Percentiles rank a stretch among this genome's conserved stretches.
phyloP scores from a whole-genome alignment of 805 yeast genomes.

The Saccharomycopsis guyanensis region DNA sequence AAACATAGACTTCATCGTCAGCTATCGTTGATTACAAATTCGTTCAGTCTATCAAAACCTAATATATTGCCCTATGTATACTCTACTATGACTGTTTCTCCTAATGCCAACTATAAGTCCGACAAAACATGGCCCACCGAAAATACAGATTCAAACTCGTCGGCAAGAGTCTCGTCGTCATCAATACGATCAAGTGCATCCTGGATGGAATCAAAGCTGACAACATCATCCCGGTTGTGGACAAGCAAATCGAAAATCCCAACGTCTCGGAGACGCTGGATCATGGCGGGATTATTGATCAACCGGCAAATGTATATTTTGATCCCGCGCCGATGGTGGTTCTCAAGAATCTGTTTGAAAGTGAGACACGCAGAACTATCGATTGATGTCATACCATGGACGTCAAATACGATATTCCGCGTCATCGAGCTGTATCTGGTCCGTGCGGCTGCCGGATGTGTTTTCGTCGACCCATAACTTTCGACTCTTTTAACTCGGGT shows the following conservation, averaged over 20 bases:
- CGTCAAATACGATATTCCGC: constrained; percentile 59
- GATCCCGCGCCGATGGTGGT: constrained; percentile 48
- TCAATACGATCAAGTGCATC: constrained; percentile 38
- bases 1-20: too few species aligned
- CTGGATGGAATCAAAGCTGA: constrained; percentile 42
- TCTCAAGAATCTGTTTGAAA: constrained; percentile 48
- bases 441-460: constrained; percentile 69
- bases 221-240: background rate
- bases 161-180: background rate
- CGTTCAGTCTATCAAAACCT: too few species aligned
- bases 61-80: too few species aligned
- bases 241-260: constrained; percentile 42
- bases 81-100: too few species aligned
- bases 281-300: constrained; percentile 39
- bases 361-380: constrained; percentile 79
- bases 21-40: too few species aligned
- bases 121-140: background rate
- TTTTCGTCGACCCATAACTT: constrained; percentile 61
- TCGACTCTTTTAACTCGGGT: constrained; percentile 63
- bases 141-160: background rate
- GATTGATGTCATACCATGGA: constrained; percentile 73
- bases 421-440: constrained; percentile 37
- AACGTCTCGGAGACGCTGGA: constrained; percentile 43
- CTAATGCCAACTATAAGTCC: too few species aligned
- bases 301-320: constrained; percentile 56